A percentile compares a stretch with the other conserved stretches of the same genome.
Evolutionary conservation across 331 rosid genomes (phyloP).

Genomic region (Quercus phellos): DNA sequence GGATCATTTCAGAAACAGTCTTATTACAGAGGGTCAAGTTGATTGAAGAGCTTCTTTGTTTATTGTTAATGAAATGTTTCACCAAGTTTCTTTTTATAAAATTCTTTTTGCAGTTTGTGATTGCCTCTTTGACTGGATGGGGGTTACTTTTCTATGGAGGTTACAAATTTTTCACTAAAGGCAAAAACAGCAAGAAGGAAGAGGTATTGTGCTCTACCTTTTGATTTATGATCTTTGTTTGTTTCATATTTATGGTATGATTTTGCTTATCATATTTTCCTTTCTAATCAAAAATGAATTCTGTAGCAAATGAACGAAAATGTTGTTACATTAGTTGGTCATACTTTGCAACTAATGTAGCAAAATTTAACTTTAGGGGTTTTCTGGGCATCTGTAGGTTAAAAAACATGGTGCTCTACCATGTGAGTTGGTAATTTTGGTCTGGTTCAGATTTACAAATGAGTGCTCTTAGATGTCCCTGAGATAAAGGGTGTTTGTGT

Average conservation of each 20-base stretch:
- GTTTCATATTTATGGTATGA: not conserved
- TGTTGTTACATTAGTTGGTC: no score
- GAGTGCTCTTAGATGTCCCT: no score
- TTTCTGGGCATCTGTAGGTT: no score
- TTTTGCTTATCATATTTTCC: not conserved
- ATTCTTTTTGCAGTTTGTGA: slow-evolving; percentile 48
- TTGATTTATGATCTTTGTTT: not conserved
- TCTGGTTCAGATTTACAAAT: no score
- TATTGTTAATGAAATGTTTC: not conserved
- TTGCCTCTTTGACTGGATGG: slow-evolving; percentile 54
- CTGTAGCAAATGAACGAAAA: no score
- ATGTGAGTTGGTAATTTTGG: no score
- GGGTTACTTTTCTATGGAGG: slow-evolving; percentile 39
- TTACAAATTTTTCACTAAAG: slow-evolving; percentile 41
- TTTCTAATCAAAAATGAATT: not conserved
- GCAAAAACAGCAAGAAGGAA: slow-evolving; percentile 44
- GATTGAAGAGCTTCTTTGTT: not conserved
- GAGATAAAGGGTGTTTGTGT: no score
- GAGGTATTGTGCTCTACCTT: slow-evolving; percentile 35
- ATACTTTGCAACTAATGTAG: no score
- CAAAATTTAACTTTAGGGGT: no score
- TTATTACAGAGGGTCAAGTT: no score
- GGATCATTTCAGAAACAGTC: not conserved
- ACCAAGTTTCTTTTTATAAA: not conserved
- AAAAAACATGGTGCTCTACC: no score